phyloP scores from a whole-genome alignment of 2,329 filamentous ascomycete genomes.

The Coleophoma eucalyptorum region DNA sequence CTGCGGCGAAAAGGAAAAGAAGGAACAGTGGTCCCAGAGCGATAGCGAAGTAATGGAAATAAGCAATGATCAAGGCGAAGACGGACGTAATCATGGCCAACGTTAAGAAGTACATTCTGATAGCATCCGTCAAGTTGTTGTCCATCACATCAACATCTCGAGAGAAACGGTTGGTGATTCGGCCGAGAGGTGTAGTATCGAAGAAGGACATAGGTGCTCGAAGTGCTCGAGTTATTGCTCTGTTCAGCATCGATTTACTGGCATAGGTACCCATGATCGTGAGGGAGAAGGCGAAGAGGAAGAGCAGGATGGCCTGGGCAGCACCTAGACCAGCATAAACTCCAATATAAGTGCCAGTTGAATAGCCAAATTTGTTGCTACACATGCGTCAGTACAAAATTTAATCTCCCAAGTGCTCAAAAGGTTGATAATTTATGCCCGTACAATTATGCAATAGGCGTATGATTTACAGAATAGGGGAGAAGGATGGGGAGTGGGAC shows the following conservation, averaged over 20 bases:
- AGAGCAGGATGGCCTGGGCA: slow-evolving; percentile 52
- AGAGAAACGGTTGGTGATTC: slow-evolving; percentile 84
- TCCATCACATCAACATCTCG: slow-evolving; percentile 95
- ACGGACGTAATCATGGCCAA: slow-evolving; percentile 75
- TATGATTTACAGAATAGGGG: too few relatives aligned
- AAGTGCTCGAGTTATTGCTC: slow-evolving; percentile 56
- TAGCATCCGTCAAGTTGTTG: slow-evolving; percentile 79
- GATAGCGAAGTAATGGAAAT: slow-evolving; percentile 71
- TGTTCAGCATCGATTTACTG: slow-evolving; percentile 56
- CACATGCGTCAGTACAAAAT: slow-evolving; percentile 47
- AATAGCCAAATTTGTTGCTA: slow-evolving; percentile 38
- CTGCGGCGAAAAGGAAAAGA: slow-evolving; percentile 56
- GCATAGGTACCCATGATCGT: slow-evolving; percentile 50
- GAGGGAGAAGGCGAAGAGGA: slow-evolving; percentile 56
- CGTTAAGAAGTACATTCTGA: slow-evolving; percentile 86
- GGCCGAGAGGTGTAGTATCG: slow-evolving; percentile 66
- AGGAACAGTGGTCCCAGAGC: slow-evolving; percentile 57
- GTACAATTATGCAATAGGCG: too few relatives aligned
- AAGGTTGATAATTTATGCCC: too few relatives aligned
- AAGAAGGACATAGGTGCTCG: slow-evolving; percentile 68
- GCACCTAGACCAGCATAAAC: slow-evolving; percentile 56
- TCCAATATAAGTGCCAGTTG: slow-evolving; percentile 43
- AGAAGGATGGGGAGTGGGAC: too few relatives aligned
- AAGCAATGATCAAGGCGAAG: slow-evolving; percentile 84
- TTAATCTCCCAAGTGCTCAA: slow-evolving; percentile 20